Evolutionary conservation across 2,329 filamentous ascomycete genomes (phyloP), one percentile per base, ranked within the genome.

Genomic region (Fusarium beomiforme): DNA sequence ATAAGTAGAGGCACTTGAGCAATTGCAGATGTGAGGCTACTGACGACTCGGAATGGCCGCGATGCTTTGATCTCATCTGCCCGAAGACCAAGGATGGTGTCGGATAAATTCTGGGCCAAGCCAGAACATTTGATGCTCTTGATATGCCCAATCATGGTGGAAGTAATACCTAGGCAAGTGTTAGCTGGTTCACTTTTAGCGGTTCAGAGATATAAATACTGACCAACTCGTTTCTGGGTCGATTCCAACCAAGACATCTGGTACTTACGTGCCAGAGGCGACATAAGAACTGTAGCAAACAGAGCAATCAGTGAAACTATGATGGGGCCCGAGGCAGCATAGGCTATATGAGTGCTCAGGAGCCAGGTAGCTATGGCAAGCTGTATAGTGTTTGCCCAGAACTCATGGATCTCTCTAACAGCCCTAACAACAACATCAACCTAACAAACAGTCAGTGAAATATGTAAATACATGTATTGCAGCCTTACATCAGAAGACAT

Each of bases 111-210:
- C 34, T 79, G 72, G 3, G 81, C 71, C 1, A 84, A 72, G 8
- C 81, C 82, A 1, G 80, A 81, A 68, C 83, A 81, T 69, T 83
- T 83, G 58, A 84, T 80, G 58, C 79, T 81, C 68, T 84, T 84
- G 69, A 84, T 82, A 10, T 79, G 78, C 3, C 79, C 79, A 46
- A 84, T 78, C 58, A 83, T 77, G 14, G 76, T 73, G 24, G 77
- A 78, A 4, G 77, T 78, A 11, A 78, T 75, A n/a, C 72, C 75
- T 77, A 6, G 2, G 2, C 23, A 31, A 13, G 2, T 5, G 16
- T 76, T 24, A 67, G 58, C 23, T 14, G 42, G 33, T 4, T 6
- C 6, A 2, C n/a, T 12, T 14, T 13, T 23, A 13, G 6, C 31
- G 4, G 14, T 4, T 12, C 11, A 4, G 4, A 6, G n/a, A 10